Evolutionary conservation across 768 basidiomycete genomes (phyloP).

Genomic region (Lactarius vividus): DNA sequence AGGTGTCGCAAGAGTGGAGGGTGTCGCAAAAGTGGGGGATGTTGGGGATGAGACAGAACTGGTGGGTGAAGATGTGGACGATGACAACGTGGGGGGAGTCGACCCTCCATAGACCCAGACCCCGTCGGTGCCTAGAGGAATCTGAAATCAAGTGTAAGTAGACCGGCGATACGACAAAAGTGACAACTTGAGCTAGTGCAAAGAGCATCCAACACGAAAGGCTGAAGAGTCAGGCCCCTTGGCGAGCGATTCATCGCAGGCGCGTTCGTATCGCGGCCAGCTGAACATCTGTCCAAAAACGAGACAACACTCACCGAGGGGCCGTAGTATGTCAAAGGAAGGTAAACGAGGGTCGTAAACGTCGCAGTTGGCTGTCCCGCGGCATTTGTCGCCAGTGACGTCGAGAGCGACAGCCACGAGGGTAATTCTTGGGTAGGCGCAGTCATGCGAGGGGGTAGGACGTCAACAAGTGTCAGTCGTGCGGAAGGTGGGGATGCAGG

Average conservation of each 20-base stretch:
- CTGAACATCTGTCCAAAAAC: background rate
- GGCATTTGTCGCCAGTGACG: conserved; percentile 50
- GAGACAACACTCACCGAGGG: conserved; percentile 60
- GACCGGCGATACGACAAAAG: background rate
- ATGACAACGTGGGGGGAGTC: conserved; percentile 48
- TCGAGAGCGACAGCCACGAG: conserved; percentile 66
- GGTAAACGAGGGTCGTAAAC: conserved; percentile 51
- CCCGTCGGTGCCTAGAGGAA: conserved; percentile 61
- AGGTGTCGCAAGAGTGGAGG: conserved; percentile 33
- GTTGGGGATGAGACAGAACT: conserved; percentile 30
- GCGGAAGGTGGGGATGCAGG: conserved; percentile 23
- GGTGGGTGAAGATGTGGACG: conserved; percentile 33
- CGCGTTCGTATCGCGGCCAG: background rate
- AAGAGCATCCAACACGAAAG: background rate
- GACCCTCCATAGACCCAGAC: conserved; percentile 74
- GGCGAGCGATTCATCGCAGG: background rate
- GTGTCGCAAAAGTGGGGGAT: conserved; percentile 30
- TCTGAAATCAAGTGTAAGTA: conserved; percentile 41
- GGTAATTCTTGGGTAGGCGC: conserved; percentile 66
- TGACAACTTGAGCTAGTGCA: background rate
- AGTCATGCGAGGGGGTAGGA: conserved; percentile 41
- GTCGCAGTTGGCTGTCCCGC: conserved; percentile 56
- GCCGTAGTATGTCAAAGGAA: conserved; percentile 80
- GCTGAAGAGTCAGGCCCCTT: background rate
- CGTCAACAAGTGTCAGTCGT: conserved; percentile 9